Evolutionary conservation across 2,329 filamentous ascomycete genomes (phyloP).

Genomic region (Exophiala aquamarina): DNA sequence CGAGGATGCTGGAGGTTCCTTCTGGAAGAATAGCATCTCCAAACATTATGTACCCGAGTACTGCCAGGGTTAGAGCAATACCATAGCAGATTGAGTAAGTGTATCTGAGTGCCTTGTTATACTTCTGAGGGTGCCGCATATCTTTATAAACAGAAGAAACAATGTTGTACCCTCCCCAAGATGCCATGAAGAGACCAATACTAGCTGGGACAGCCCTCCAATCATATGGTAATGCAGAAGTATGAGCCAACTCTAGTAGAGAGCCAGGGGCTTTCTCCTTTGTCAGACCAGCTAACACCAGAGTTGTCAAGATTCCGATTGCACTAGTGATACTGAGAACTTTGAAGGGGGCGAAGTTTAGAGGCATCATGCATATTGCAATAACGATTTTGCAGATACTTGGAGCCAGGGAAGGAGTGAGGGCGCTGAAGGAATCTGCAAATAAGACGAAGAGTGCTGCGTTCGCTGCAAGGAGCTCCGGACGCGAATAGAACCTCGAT

Average conservation of each 20-base stretch:
- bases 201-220: slow-evolving; percentile 85
- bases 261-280: slow-evolving; percentile 80
- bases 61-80: slow-evolving; percentile 76
- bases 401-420: slow-evolving; percentile 70
- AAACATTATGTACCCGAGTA: slow-evolving; percentile 89
- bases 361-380: slow-evolving; percentile 71
- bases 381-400: slow-evolving; percentile 83
- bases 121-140: slow-evolving; percentile 80
- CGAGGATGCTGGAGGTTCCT: slow-evolving; percentile 84
- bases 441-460: slow-evolving; percentile 91
- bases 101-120: slow-evolving; percentile 68
- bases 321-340: slow-evolving; percentile 86
- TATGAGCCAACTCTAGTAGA: slow-evolving; percentile 73
- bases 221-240: slow-evolving; percentile 78
- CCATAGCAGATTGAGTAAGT: slow-evolving; percentile 86
- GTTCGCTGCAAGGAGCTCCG: slow-evolving; percentile 80
- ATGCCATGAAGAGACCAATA: slow-evolving; percentile 84
- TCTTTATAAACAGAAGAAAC: slow-evolving; percentile 84
- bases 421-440: slow-evolving; percentile 76
- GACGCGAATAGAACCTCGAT: slow-evolving; percentile 84
- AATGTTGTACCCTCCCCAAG: slow-evolving; percentile 68
- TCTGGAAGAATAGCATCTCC: slow-evolving; percentile 80
- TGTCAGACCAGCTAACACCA: slow-evolving; percentile 80
- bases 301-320: slow-evolving; percentile 80
- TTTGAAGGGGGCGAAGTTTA: slow-evolving; percentile 81